These are phyloP conservation scores for Verticillium nubilum DNA, from an alignment of 2,329 filamentous ascomycete genomes.

Conservation along the genomic window DNA sequence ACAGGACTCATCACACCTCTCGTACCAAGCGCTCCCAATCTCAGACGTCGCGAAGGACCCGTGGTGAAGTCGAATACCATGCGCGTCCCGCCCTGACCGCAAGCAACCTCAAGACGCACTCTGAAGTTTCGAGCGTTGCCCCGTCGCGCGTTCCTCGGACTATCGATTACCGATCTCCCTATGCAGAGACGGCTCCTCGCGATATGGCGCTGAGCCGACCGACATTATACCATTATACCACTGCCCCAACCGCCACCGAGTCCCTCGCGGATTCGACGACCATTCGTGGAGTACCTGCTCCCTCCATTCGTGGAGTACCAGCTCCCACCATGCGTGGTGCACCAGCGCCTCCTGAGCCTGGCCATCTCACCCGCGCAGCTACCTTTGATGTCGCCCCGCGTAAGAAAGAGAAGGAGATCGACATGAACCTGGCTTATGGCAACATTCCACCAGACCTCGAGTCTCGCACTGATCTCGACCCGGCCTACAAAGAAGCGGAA, in stretches of 20 bases:
- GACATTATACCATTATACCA: constrained; percentile 10
- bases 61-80: constrained; percentile 8
- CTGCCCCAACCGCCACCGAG: constrained; percentile 19
- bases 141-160: constrained; percentile 35
- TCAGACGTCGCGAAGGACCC: constrained; percentile 9
- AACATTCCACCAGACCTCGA: constrained; percentile 67
- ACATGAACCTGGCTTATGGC: constrained; percentile 91
- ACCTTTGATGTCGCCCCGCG: constrained; percentile 19
- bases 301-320: constrained; percentile 1
- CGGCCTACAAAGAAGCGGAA: constrained; percentile 40
- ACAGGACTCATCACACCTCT: constrained; percentile 33
- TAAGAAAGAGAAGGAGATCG: constrained; percentile 51
- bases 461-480: constrained; percentile 40
- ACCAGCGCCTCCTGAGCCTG: constrained; percentile 7
- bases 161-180: constrained; percentile 29
- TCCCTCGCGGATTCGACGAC: constrained; percentile 6
- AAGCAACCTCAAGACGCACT: constrained; percentile 46
- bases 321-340: constrained; percentile 5
- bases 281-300: constrained; percentile 3
- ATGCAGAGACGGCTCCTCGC: constrained; percentile 37
- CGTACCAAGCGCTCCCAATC: constrained; percentile 24
- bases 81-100: constrained; percentile 40
- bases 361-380: neutral
- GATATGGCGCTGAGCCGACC: constrained; percentile 30
- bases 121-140: constrained; percentile 44